phyloP scores from a whole-genome alignment of 1,284 basidiomycete genomes.

The Lentinus polychrous region DNA sequence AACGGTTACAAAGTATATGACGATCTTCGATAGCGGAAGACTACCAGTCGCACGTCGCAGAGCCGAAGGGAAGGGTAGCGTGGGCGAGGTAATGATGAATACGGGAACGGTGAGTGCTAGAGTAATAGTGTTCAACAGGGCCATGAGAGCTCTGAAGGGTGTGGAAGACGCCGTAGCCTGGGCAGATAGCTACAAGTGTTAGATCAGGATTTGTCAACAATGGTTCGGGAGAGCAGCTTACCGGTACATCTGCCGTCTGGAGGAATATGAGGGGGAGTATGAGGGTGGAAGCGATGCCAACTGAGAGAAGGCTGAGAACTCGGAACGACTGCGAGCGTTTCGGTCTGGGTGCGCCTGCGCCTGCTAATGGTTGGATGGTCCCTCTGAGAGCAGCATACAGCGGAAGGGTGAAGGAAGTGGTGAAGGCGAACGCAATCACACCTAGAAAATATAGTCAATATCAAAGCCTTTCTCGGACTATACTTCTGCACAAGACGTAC shows the following conservation, averaged over 20 bases:
- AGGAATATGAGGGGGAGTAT: constrained; percentile 55
- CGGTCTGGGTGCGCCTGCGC: constrained; percentile 32
- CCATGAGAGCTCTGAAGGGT: constrained; percentile 28
- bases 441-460: constrained; percentile 24
- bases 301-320: constrained; percentile 45
- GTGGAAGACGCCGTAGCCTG: constrained; percentile 17
- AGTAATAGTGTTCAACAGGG: constrained; percentile 41
- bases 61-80: constrained; percentile 37
- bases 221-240: constrained; percentile 21
- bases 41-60: constrained; percentile 33
- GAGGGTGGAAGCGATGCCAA: constrained; percentile 40
- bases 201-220: background rate
- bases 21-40: constrained; percentile 41
- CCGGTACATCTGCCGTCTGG: constrained; percentile 34
- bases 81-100: constrained; percentile 49
- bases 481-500: constrained; percentile 35
- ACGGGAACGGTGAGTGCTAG: constrained; percentile 55
- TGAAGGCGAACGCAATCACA: constrained; percentile 54
- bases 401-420: constrained; percentile 55
- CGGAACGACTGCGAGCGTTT: constrained; percentile 50
- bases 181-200: constrained; percentile 10
- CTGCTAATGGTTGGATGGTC: constrained; percentile 26
- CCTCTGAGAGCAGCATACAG: constrained; percentile 54
- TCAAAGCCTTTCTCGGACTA: background rate
- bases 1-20: constrained; percentile 34